Conservation (phyloP, 495 filamentous ascomycete genomes). For the Geopyxis carbonaria region DNA sequence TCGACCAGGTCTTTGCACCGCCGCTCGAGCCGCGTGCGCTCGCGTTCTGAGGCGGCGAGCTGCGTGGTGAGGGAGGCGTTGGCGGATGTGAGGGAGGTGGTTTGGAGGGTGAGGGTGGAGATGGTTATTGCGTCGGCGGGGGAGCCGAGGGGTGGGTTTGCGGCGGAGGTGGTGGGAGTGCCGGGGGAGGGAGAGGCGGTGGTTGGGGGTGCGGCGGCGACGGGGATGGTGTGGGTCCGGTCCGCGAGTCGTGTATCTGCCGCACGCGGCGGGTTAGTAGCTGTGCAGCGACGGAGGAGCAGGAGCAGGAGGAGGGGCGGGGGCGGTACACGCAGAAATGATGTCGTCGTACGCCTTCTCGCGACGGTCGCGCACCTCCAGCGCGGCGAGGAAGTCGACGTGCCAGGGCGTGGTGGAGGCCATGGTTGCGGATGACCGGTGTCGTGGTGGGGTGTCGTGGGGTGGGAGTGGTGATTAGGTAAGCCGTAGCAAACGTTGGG, state of each 20-base stretch:
- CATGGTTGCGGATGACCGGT: too few relatives aligned
- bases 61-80: background rate
- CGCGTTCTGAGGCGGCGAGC: background rate
- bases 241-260: too few relatives aligned
- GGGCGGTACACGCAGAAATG: conserved; percentile 1
- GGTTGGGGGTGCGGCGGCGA: background rate
- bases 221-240: background rate
- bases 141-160: too few relatives aligned
- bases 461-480: too few relatives aligned
- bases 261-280: too few relatives aligned
- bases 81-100: background rate
- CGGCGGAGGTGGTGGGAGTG: background rate
- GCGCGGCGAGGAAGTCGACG: background rate
- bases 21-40: background rate
- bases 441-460: too few relatives aligned
- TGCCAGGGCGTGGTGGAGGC: too few relatives aligned
- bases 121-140: too few relatives aligned
- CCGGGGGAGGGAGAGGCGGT: background rate
- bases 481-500: too few relatives aligned
- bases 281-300: too few relatives aligned
- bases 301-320: background rate
- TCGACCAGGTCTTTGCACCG: background rate
- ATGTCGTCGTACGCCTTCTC: conserved; percentile 6
- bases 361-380: conserved; percentile 3
- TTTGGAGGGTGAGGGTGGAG: background rate